phyloP scores from a whole-genome alignment of 2,329 filamentous ascomycete genomes.

The Epichloe baconii region DNA sequence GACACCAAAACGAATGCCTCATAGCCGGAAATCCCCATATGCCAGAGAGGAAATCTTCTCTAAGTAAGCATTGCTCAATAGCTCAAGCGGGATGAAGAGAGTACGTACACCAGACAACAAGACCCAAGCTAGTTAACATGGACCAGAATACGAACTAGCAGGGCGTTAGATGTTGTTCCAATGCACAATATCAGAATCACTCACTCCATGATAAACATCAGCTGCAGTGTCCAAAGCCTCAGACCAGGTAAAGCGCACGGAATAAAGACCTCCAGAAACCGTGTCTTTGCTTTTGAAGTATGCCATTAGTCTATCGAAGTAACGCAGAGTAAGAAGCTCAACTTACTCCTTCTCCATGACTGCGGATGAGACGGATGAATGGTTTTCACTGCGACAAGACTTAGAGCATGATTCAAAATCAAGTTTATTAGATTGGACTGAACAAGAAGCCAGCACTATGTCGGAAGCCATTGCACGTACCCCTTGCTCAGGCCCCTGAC shows the following conservation, averaged over 20 bases:
- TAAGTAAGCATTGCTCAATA: background rate
- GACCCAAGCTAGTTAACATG: constrained; percentile 74
- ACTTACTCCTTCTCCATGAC: constrained; percentile 64
- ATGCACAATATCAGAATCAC: constrained; percentile 16
- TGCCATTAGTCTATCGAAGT: background rate
- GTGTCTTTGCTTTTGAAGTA: constrained; percentile 53
- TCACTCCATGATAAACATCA: constrained; percentile 82
- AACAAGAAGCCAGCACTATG: constrained; percentile 40
- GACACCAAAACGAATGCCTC: constrained; percentile 81
- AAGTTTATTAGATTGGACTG: constrained; percentile 21
- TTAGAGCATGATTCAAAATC: constrained; percentile 27
- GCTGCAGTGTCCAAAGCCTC: constrained; percentile 70
- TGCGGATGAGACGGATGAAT: constrained; percentile 32
- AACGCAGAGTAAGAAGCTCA: background rate
- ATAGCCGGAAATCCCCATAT: constrained; percentile 97
- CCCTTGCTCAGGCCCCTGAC: constrained; percentile 85
- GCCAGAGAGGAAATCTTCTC: constrained; percentile 80
- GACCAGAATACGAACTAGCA: constrained; percentile 87
- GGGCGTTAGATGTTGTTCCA: constrained; percentile 9
- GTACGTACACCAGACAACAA: constrained; percentile 82
- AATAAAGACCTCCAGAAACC: constrained; percentile 56
- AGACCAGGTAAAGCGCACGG: constrained; percentile 57
- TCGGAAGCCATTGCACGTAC: constrained; percentile 96
- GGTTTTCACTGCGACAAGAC: constrained; percentile 30
- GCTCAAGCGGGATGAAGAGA: background rate